Conservation (phyloP, 2,329 filamentous ascomycete species). For the Arthrocladium fulminans region DNA sequence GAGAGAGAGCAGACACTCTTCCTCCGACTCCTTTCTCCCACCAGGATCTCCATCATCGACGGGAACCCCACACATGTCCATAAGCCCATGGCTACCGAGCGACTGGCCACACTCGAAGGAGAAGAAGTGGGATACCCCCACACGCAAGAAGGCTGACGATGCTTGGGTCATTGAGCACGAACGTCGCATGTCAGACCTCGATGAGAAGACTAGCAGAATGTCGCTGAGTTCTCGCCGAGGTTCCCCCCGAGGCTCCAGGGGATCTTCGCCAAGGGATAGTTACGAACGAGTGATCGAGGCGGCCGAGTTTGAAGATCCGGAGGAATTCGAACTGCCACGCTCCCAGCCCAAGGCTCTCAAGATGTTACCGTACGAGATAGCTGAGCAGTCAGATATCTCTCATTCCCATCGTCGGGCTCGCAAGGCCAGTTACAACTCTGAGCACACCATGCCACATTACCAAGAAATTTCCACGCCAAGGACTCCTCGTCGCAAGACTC, state of each 20-base stretch:
- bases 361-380: not conserved
- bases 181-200: slow-evolving; percentile 16
- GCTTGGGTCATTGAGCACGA: slow-evolving; percentile 21
- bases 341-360: not conserved
- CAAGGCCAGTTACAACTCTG: not conserved
- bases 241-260: not conserved
- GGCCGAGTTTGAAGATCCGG: slow-evolving; percentile 4
- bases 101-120: slow-evolving; percentile 15
- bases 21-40: slow-evolving; percentile 4
- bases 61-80: not conserved
- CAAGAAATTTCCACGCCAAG: slow-evolving; percentile 1
- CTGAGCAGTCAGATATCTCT: not conserved
- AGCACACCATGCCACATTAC: not conserved
- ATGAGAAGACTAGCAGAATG: slow-evolving; percentile 6
- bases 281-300: slow-evolving; percentile 6
- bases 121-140: slow-evolving; percentile 20
- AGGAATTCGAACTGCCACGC: slow-evolving; percentile 1
- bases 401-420: not conserved
- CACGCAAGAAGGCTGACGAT: slow-evolving; percentile 18
- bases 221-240: not conserved
- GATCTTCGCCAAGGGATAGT: not conserved
- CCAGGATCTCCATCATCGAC: slow-evolving; percentile 1
- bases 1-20: slow-evolving; percentile 5
- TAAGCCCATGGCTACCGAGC: slow-evolving; percentile 4
- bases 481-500: not conserved